Conservation (phyloP, 2,329 filamentous ascomycete species). For the Alternaria alternata region DNA sequence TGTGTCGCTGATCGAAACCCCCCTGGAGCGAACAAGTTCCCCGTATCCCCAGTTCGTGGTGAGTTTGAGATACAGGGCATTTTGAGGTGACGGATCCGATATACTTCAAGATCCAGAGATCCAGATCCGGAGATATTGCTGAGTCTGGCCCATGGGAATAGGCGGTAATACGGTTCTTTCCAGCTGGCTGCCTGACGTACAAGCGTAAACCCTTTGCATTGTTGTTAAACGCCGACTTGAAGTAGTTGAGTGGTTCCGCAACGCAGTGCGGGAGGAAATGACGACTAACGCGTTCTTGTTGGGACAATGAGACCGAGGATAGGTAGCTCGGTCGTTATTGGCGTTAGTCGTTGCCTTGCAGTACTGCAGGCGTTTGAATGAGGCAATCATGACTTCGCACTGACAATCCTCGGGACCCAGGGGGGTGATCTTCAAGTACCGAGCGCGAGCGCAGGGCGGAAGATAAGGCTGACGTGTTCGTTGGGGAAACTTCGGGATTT, state of each 20-base stretch:
- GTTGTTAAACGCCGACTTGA: background rate
- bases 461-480: background rate
- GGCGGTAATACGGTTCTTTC: background rate
- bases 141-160: background rate
- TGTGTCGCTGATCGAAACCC: background rate
- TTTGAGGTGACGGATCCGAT: background rate
- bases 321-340: background rate
- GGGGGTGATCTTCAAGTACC: background rate
- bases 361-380: background rate
- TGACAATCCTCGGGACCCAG: background rate
- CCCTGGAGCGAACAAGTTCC: background rate
- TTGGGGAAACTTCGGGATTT: slow-evolving; percentile 5
- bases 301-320: background rate
- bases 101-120: background rate
- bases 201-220: background rate
- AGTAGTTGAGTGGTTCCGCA: background rate
- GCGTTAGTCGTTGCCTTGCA: background rate
- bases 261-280: background rate
- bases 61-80: background rate
- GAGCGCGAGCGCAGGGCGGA: background rate
- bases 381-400: background rate
- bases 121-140: background rate
- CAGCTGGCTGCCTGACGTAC: background rate
- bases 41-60: background rate
- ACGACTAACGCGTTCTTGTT: background rate